A percentile compares a stretch with the other conserved stretches of the same genome.
phyloP scores from a whole-genome alignment of 306 rosid genomes.

The Boehmeria nivea region DNA sequence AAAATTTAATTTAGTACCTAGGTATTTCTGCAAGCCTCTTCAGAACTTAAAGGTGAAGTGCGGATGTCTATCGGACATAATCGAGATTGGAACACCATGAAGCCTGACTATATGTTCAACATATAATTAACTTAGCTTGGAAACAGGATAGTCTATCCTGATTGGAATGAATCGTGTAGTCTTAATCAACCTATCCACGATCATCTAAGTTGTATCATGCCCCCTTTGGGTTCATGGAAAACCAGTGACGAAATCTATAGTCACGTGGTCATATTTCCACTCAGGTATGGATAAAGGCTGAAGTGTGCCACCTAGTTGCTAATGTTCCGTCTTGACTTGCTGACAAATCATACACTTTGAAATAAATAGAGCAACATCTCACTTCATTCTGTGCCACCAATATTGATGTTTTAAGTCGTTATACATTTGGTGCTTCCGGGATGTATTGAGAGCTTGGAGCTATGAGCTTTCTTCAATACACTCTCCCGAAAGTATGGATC shows the following conservation, averaged over 20 bases:
- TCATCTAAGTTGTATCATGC: not conserved
- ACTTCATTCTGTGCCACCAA: not conserved
- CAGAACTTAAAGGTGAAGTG: not conserved
- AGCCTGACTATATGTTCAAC: not conserved
- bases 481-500: not conserved
- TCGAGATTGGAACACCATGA: not conserved
- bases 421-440: not conserved
- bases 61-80: not conserved
- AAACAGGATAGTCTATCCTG: not conserved
- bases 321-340: not conserved
- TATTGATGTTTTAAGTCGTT: not conserved
- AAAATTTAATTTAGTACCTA: not conserved
- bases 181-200: not conserved
- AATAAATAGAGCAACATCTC: not conserved
- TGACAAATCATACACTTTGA: not conserved
- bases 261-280: not conserved
- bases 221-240: not conserved
- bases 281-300: not conserved
- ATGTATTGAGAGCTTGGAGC: not conserved
- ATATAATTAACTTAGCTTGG: not conserved
- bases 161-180: not conserved
- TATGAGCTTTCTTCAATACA: not conserved
- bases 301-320: not conserved
- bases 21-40: not conserved
- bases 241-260: not conserved